Evolutionary conservation across 441 rosid genomes (phyloP).

Genomic region (Flueggea neowawraea): DNA sequence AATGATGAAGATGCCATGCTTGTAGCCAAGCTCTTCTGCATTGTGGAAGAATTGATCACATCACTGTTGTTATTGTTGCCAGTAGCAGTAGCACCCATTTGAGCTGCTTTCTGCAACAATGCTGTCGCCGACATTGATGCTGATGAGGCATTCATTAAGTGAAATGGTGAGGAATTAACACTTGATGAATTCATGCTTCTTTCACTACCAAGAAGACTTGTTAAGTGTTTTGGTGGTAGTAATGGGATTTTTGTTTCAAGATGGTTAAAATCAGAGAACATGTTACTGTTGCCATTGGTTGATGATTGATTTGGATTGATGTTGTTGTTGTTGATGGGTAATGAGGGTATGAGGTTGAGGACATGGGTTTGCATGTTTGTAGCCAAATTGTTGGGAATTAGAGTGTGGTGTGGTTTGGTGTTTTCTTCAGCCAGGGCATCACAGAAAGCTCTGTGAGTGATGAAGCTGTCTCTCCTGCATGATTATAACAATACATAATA

Average conservation of each 20-base stretch:
- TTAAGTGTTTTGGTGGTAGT: constrained; percentile 8
- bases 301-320: background rate
- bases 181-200: constrained; percentile 3
- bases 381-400: constrained; percentile 12
- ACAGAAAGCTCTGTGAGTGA: constrained; percentile 57
- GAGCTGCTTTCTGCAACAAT: constrained; percentile 56
- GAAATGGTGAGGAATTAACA: constrained; percentile 14
- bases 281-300: background rate
- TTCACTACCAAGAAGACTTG: constrained; percentile 16
- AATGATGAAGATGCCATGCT: constrained; percentile 35
- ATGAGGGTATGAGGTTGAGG: constrained; percentile 17
- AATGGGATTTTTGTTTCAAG: constrained; percentile 11
- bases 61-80: background rate
- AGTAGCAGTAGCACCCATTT: constrained; percentile 45
- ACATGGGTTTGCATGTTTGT: constrained; percentile 18
- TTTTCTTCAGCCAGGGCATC: constrained; percentile 58
- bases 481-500: background rate
- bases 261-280: constrained; percentile 11
- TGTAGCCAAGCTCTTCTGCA: constrained; percentile 19
- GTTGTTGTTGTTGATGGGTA: constrained; percentile 19
- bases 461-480: constrained; percentile 57
- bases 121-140: constrained; percentile 56
- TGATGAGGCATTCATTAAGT: constrained; percentile 13
- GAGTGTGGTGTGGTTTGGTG: constrained; percentile 20
- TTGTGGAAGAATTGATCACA: constrained; percentile 18